Base-by-base conservation (phyloP, 116 monocot genomes). In the Posidonia oceanica region DNA sequence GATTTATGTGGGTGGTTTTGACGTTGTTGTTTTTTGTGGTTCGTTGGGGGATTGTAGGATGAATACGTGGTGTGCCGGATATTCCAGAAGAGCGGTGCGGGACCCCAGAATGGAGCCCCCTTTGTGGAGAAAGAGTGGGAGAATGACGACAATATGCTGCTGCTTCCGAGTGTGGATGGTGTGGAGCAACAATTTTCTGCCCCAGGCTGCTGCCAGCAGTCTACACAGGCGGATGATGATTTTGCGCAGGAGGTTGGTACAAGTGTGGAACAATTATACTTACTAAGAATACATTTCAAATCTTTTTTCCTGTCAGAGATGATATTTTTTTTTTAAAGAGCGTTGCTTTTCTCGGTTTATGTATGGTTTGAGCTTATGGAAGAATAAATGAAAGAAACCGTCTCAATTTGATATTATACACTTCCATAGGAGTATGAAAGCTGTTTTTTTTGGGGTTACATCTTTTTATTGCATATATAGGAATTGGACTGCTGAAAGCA, bases 31-130 rank as follows among this genome's bases (percentile, higher is more conserved):
- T 64, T 22, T 22, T 73, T 0, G 12, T 36, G 4, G 22, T 29
- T 29, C 29, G 38, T 3, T 63, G 37, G 37, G 40, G 3, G 53
- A 14, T 51, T 62, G 58, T 68, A 88, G 83, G 88, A 93, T 76
- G 79, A 59, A 22, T 96, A 79, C 65, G 95, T 88, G 0, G 82
- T 96, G 16, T 96, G 91, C 66, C 91, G 88, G 68, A 61, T 86
- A 41, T 96, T 91, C 68, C 83, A 77, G 68, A 96, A 96, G 83
- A 96, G 88, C 42, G 91, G 88, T 15, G 69, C 83, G 21, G 95
- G 91, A 20, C 95, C 91, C 3, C 91, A 96, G 76, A 96, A 96
- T 42, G 91, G 95, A 52, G 95, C 95, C 14, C 86, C 95, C 14
- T 86, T 86, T 63, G 76, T 80, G 53, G 95, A 96, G 72, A 91